Evolutionary conservation across 2,329 filamentous ascomycete genomes (phyloP).

Genomic region (Paecilomyces variotii): DNA sequence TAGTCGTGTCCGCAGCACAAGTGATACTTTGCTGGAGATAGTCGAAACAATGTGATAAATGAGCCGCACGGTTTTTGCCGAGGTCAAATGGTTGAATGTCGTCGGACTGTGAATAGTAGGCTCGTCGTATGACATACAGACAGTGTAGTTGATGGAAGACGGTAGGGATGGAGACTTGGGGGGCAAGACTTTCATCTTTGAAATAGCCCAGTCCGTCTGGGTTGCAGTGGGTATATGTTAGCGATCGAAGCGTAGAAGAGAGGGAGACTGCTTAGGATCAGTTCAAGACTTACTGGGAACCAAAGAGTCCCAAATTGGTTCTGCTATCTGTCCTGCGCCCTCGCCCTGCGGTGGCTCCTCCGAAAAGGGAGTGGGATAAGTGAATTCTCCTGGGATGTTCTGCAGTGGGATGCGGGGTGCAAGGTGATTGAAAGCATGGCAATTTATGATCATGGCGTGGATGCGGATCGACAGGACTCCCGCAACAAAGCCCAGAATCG

Average conservation of each 20-base stretch:
- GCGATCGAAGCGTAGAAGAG: neutral
- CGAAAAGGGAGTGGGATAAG: neutral
- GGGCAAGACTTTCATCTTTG: conserved; percentile 14
- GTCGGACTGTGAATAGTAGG: conserved; percentile 26
- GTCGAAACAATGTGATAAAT: conserved; percentile 34
- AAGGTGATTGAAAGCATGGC: neutral
- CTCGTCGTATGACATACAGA: conserved; percentile 27
- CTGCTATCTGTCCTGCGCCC: neutral
- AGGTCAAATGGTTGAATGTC: conserved; percentile 13
- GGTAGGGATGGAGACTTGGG: conserved; percentile 2
- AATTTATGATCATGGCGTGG: neutral
- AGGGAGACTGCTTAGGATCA: conserved; percentile 7
- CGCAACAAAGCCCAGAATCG: neutral
- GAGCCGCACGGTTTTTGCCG: conserved; percentile 22
- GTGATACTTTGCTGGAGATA: conserved; percentile 32
- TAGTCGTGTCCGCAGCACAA: conserved; percentile 31
- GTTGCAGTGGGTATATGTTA: neutral
- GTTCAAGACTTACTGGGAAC: neutral
- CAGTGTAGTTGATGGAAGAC: conserved; percentile 37
- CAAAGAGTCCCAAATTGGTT: neutral
- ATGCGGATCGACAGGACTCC: neutral
- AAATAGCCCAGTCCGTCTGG: conserved; percentile 31
- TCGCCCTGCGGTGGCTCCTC: neutral
- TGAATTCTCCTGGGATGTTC: neutral
- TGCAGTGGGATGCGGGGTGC: neutral